These are phyloP conservation scores for Whalleya microplaca DNA, from an alignment of 2,329 filamentous ascomycete species.

Conservation along the genomic window DNA sequence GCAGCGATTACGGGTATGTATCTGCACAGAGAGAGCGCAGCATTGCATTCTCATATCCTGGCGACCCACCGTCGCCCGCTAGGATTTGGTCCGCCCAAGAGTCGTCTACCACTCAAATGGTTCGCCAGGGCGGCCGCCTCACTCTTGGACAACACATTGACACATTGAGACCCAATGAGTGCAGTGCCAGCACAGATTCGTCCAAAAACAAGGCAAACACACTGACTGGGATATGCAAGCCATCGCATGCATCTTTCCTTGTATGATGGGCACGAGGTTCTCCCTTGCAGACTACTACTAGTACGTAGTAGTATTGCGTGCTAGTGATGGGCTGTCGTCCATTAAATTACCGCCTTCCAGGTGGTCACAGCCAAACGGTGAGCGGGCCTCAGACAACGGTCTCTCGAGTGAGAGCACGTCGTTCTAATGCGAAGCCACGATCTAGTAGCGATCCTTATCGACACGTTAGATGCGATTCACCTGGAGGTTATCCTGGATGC, in stretches of 20 bases:
- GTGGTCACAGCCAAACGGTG: background rate
- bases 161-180: slow-evolving; percentile 33
- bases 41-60: slow-evolving; percentile 6
- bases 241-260: slow-evolving; percentile 30
- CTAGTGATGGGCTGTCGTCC: slow-evolving; percentile 1
- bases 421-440: background rate
- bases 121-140: slow-evolving; percentile 34
- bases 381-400: background rate
- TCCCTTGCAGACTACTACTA: slow-evolving; percentile 32
- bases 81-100: slow-evolving; percentile 25
- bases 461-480: slow-evolving; percentile 26
- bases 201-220: slow-evolving; percentile 29
- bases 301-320: slow-evolving; percentile 12
- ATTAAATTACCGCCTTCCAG: background rate
- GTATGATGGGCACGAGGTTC: slow-evolving; percentile 29
- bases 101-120: slow-evolving; percentile 35
- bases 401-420: background rate
- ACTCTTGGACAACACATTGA: slow-evolving; percentile 38
- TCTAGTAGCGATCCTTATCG: slow-evolving; percentile 6
- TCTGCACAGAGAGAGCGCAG: background rate
- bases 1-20: background rate
- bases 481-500: slow-evolving; percentile 14
- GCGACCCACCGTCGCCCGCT: slow-evolving; percentile 13
- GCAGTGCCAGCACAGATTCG: slow-evolving; percentile 22
- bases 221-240: slow-evolving; percentile 26